Base-by-base conservation (phyloP, 2,329 filamentous ascomycete genomes). In the Teratosphaeria epicoccoides region DNA sequence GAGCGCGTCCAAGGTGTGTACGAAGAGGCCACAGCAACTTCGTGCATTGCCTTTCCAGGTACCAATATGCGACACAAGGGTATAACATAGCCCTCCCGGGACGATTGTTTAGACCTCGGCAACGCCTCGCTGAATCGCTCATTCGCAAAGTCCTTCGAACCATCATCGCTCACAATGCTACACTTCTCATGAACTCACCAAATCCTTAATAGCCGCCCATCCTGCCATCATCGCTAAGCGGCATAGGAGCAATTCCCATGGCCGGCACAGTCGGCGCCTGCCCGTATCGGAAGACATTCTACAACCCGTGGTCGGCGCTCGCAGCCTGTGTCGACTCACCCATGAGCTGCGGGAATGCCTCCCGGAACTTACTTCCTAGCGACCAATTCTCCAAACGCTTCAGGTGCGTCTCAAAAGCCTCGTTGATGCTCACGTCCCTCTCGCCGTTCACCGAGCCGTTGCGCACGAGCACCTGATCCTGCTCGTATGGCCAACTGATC, bases 401-500 rank as follows among this genome's bases (percentile, higher is more conserved):
- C 47, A 95, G 64, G 66, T 96, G 89, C 33, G 81, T 76, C 69
- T 94, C 87, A 66, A 95, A 95, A 0, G 88, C 86, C 0, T 88
- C 88, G 57, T 93, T 95, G 56, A 95, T 88, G 57, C 86, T 76
- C 54, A 73, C 61, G 89, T 84, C 7, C 17, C 49, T 46, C 4
- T 58, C 57, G 4, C 51, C 50, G 3, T 75, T 20, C 23, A 44
- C 46, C 14, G 46, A 49, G 17, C 50, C 49, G 12, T 49, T 55
- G 24, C 54, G 52, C 4, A 77, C 70, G 24, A 95, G 72, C 29
- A 83, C 81, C 59, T 89, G 84, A 0, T 79, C 81, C 1, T 82
- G 77, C 51, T 87, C 83, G 63, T 94, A 91, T 0, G 85, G 85
- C 89, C 89, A 96, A 59, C 90, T 93, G 14, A 95, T 68, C 24